phyloP scores from a whole-genome alignment of 805 yeast species.

The Diddensiella transvaalensis region DNA sequence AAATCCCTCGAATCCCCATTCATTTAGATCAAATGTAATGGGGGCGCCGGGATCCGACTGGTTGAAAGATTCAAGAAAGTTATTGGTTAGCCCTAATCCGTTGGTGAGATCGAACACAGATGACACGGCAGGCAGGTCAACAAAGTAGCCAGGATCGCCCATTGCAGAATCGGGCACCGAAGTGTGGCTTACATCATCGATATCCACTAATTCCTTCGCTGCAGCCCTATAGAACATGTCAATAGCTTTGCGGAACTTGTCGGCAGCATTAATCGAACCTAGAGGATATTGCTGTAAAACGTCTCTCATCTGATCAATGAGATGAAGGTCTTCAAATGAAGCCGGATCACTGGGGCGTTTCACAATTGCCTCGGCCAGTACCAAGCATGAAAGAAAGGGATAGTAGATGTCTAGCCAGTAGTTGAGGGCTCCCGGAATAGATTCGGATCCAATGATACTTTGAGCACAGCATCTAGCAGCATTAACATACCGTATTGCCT shows the following conservation, averaged over 20 bases:
- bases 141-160: background rate
- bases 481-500: background rate
- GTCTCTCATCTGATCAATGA: background rate
- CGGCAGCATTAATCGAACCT: background rate
- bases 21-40: background rate
- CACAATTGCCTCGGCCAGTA: background rate
- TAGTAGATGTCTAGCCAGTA: background rate
- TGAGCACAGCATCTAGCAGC: background rate
- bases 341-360: background rate
- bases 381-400: background rate
- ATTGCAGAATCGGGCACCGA: background rate
- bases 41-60: background rate
- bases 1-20: background rate
- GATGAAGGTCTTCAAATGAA: background rate
- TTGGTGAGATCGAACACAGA: background rate
- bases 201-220: background rate
- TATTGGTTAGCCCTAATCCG: background rate
- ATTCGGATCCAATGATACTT: background rate
- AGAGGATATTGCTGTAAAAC: background rate
- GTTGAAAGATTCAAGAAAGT: background rate
- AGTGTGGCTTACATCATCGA: background rate
- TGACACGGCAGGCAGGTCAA: background rate
- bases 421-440: background rate
- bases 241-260: background rate
- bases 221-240: background rate